Base-by-base conservation (phyloP, 345 rosid genomes). In the Barbarea vulgaris region DNA sequence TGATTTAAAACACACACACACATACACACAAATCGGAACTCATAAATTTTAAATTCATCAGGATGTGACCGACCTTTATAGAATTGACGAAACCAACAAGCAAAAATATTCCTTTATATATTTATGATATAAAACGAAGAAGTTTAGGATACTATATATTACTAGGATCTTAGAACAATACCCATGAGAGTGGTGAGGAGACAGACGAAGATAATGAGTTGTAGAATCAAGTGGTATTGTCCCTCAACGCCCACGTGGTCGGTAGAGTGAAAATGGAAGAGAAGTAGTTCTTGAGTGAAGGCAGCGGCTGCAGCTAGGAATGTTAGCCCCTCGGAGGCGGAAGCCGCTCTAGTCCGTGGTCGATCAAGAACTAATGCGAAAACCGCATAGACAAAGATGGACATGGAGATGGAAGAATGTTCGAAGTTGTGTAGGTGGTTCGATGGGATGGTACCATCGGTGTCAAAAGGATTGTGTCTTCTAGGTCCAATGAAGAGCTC, bases 171-270 rank as follows among this genome's bases (percentile, higher is more conserved):
- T 3, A 59, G 46, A 62, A 39, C 14, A 25, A 81, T 82, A 13
- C 88, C 91, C 24, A 86, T 70, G n/a, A 91, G 74, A 15, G 91
- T 85, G 8, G 93, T 82, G 67, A 78, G 31, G 1, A 91, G 60
- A 7, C 85, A 87, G 34, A 87, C 82, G 5, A 64, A 17, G 3
- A 91, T 72, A 17, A 72, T 63, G 34, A 82, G 15, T 69, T 91
- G 91, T 17, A 89, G 80, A 28, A 87, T 85, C 64, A 84, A 44
- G 56, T 89, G 97, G 67, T 88, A 91, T 18, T 89, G 94, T 2
- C 97, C 94, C 79, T 91, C 89, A 7, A 88, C 39, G 7, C 94
- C 94, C 88, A 74, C 81, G 69, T 91, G 97, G 37, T 91, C 97
- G 15, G 90, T 64, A 0, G 97, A 87, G 76, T 91, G 97, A 46